These are phyloP conservation scores for Cucumis cinereus DNA, from an alignment of 306 rosid genomes.

Conservation along the genomic window DNA sequence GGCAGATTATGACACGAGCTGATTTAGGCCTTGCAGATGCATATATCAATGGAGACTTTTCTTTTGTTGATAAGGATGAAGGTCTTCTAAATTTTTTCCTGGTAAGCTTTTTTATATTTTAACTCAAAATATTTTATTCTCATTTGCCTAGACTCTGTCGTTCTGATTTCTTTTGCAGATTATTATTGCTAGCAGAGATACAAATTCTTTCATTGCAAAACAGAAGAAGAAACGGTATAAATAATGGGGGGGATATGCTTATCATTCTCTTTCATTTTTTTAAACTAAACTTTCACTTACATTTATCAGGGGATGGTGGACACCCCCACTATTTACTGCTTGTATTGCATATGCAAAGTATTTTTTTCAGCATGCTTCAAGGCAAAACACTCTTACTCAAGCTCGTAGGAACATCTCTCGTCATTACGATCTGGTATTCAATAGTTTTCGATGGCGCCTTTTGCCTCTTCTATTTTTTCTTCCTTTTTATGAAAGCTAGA, in stretches of 20 bases:
- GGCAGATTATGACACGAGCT: constrained; percentile 75
- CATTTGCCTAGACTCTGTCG: neutral
- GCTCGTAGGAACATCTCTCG: constrained; percentile 87
- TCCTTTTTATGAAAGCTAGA: neutral
- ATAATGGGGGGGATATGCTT: neutral
- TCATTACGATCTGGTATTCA: constrained; percentile 71
- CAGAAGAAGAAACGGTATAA: constrained; percentile 39
- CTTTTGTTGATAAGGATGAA: constrained; percentile 61
- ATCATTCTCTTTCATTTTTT: neutral
- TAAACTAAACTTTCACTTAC: neutral
- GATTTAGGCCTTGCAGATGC: constrained; percentile 96
- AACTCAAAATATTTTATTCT: neutral
- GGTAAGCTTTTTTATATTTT: constrained; percentile 27
- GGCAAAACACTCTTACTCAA: constrained; percentile 72
- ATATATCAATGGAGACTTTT: constrained; percentile 66
- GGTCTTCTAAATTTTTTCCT: constrained; percentile 54
- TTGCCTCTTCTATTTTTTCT: neutral
- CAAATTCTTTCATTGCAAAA: constrained; percentile 33
- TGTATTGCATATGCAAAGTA: constrained; percentile 56
- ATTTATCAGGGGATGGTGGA: constrained; percentile 78
- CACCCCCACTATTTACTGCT: constrained; percentile 72
- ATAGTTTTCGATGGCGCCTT: neutral
- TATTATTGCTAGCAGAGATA: constrained; percentile 76
- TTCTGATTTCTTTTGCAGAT: constrained; percentile 30
- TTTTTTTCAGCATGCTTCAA: constrained; percentile 51